phyloP scores from a whole-genome alignment of 2,329 filamentous ascomycete species.

The Colletotrichum musicola region DNA sequence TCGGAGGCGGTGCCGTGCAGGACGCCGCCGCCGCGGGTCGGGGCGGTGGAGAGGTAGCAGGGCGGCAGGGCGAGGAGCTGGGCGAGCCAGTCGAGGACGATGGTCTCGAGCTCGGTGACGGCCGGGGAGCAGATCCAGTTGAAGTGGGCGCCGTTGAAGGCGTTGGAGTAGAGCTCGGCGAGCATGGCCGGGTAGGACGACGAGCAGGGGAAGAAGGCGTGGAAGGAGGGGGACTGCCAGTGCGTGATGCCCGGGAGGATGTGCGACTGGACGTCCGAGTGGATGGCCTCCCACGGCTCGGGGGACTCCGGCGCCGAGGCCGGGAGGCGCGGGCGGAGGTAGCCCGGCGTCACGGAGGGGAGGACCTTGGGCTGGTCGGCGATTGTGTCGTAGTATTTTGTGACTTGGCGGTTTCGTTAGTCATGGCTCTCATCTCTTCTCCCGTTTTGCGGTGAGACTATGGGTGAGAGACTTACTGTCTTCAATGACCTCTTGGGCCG shows the following conservation, averaged over 20 bases:
- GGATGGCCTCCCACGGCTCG: slow-evolving; percentile 83
- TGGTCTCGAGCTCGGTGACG: slow-evolving; percentile 92
- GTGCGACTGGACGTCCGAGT: slow-evolving; percentile 84
- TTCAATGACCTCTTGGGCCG: slow-evolving; percentile 83
- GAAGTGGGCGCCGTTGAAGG: slow-evolving; percentile 91
- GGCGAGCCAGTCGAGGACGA: slow-evolving; percentile 93
- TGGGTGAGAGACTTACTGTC: slow-evolving; percentile 72
- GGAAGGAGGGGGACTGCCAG: slow-evolving; percentile 95
- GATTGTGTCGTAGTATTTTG: slow-evolving; percentile 85
- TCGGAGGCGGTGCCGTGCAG: slow-evolving; percentile 94
- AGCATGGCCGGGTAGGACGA: slow-evolving; percentile 87
- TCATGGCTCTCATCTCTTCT: neutral
- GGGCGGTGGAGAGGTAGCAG: slow-evolving; percentile 78
- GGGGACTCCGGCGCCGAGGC: slow-evolving; percentile 71
- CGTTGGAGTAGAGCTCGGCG: slow-evolving; percentile 91
- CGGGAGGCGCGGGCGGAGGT: slow-evolving; percentile 85
- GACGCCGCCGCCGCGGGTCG: slow-evolving; percentile 85
- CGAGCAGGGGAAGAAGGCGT: slow-evolving; percentile 92
- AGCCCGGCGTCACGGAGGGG: slow-evolving; percentile 85
- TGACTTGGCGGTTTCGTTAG: slow-evolving; percentile 65
- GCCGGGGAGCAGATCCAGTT: slow-evolving; percentile 97
- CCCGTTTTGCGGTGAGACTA: neutral
- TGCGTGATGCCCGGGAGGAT: slow-evolving; percentile 95
- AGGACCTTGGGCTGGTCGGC: slow-evolving; percentile 75
- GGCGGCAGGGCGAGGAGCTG: slow-evolving; percentile 79